Evolutionary conservation across 208 protist species (phyloP).

Genomic region (Acanthamoeba royreba): DNA sequence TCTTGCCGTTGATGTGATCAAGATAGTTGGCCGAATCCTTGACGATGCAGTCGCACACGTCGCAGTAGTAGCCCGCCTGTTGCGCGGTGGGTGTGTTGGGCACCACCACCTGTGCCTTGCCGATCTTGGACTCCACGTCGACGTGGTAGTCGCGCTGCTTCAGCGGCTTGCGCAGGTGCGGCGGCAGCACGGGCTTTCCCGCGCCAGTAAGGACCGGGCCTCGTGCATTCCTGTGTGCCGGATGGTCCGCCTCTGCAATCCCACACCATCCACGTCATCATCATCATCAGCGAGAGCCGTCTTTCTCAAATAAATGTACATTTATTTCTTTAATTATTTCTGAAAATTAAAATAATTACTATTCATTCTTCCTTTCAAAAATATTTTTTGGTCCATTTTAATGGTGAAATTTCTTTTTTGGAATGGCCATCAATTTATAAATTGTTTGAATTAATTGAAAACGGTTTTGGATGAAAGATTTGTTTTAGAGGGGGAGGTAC

Average conservation of each 20-base stretch:
- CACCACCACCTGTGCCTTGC: constrained; percentile 27
- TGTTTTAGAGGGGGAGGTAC: neutral
- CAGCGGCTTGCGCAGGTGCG: neutral
- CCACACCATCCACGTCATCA: too few relatives aligned
- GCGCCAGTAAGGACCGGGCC: neutral
- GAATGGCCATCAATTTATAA: too few relatives aligned
- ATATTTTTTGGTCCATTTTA: neutral
- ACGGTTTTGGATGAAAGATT: neutral
- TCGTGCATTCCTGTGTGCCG: neutral
- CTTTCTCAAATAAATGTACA: too few relatives aligned
- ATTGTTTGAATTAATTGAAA: neutral
- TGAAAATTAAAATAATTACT: too few relatives aligned
- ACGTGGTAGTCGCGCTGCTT: neutral
- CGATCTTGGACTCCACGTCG: neutral
- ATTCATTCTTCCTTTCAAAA: neutral
- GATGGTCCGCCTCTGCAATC: constrained; percentile 16
- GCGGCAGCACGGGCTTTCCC: neutral
- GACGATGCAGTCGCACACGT: constrained; percentile 51
- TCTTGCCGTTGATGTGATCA: constrained; percentile 72
- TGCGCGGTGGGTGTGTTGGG: constrained; percentile 23
- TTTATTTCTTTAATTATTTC: too few relatives aligned
- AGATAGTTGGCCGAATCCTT: constrained; percentile 55
- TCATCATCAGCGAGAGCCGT: too few relatives aligned
- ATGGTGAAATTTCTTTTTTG: too few relatives aligned
- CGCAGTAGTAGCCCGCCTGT: constrained; percentile 42